These are phyloP conservation scores for Heliamphora exappendiculata DNA, from an alignment of 148 eudicot genomes.

Conservation along the genomic window DNA sequence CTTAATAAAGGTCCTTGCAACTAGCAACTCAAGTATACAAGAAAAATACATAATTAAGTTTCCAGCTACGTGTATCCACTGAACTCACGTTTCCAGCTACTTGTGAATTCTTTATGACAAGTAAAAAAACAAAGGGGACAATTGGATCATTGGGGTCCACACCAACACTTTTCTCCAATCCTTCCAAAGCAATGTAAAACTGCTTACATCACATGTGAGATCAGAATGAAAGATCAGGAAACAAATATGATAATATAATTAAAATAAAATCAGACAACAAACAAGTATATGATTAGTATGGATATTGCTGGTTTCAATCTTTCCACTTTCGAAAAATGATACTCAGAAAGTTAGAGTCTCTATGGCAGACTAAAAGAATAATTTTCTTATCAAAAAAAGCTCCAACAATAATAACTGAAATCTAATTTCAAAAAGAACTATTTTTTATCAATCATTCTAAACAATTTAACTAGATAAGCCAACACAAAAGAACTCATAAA, in stretches of 20 bases:
- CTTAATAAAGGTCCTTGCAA: too few relatives aligned
- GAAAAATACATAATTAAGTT: too few relatives aligned
- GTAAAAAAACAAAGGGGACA: conserved; percentile 51
- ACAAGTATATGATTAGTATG: background rate
- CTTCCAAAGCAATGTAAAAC: conserved; percentile 58
- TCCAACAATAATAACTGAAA: too few relatives aligned
- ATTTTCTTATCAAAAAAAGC: too few relatives aligned
- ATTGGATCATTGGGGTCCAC: conserved; percentile 81
- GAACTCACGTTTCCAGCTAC: too few relatives aligned
- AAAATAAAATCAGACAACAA: too few relatives aligned
- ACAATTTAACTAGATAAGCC: background rate
- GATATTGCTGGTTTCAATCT: background rate
- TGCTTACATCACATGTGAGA: conserved; percentile 21
- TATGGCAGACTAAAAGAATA: too few relatives aligned
- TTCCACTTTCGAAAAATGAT: background rate
- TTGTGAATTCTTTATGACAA: too few relatives aligned
- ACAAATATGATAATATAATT: background rate
- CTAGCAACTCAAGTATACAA: too few relatives aligned
- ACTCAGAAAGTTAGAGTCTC: too few relatives aligned
- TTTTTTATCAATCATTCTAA: background rate
- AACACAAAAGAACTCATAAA: too few relatives aligned
- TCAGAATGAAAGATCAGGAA: background rate
- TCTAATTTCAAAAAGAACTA: background rate
- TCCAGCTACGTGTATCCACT: too few relatives aligned
- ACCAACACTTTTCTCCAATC: conserved; percentile 68